Percentiles rank a stretch among this genome's conserved stretches.
These are phyloP conservation scores for Pseudomonodictys pantanalensis DNA, from an alignment of 495 filamentous ascomycete species.

Conservation along the genomic window DNA sequence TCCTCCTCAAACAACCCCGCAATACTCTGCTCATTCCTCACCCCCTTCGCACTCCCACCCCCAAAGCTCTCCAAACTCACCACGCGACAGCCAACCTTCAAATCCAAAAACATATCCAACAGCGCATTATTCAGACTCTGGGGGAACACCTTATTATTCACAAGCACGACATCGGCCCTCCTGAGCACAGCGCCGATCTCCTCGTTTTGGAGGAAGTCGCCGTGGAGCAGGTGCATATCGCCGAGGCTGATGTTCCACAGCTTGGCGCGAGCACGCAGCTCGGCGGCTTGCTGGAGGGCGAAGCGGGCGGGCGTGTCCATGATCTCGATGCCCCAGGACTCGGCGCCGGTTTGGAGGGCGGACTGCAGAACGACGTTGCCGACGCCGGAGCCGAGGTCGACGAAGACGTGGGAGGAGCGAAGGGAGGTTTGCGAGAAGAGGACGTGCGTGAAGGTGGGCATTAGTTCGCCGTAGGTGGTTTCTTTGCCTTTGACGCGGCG, in stretches of 20 bases:
- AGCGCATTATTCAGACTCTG: constrained; percentile 80
- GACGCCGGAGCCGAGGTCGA: constrained; percentile 92
- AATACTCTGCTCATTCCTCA: constrained; percentile 68
- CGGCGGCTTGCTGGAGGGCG: constrained; percentile 42
- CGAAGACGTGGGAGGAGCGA: constrained; percentile 76
- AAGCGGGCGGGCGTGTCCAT: constrained; percentile 52
- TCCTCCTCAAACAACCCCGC: constrained; percentile 75
- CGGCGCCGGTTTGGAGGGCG: constrained; percentile 86
- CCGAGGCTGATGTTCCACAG: constrained; percentile 87
- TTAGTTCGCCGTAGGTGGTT: constrained; percentile 90
- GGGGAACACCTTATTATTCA: constrained; percentile 96
- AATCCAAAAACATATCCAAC: constrained; percentile 85
- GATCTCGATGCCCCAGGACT: constrained; percentile 95
- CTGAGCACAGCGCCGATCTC: too few relatives aligned
- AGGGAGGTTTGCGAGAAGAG: constrained; percentile 77
- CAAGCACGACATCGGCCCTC: constrained; percentile 70
- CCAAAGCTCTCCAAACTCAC: constrained; percentile 83
- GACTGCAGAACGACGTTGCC: constrained; percentile 95
- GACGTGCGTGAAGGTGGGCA: constrained; percentile 75
- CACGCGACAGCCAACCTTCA: constrained; percentile 87
- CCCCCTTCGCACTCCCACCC: constrained; percentile 62
- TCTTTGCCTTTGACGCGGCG: constrained; percentile 80
- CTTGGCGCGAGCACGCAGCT: constrained; percentile 78
- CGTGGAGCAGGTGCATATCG: constrained; percentile 72
- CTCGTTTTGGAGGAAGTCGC: constrained; percentile 83